phyloP scores from a whole-genome alignment of 805 yeast species.

The Ogataea sp. region DNA sequence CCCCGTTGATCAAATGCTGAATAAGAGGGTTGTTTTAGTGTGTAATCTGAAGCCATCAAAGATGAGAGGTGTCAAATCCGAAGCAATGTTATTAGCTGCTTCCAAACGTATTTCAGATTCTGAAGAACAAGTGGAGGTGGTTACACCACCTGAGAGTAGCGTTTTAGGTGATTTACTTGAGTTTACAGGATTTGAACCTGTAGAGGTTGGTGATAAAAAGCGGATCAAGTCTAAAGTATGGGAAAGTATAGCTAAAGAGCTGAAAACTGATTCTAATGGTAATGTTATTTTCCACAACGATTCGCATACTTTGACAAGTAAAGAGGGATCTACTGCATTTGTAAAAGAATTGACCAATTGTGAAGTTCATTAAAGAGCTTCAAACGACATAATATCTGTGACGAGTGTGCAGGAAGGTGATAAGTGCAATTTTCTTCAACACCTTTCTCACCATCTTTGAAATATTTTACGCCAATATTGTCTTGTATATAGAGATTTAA shows the following conservation, averaged over 20 bases:
- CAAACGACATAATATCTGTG: no score
- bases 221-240: conserved; percentile 28
- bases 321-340: background rate
- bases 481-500: no score
- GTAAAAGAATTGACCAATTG: background rate
- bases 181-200: conserved; percentile 25
- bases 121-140: conserved; percentile 33
- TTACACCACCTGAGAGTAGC: conserved; percentile 34
- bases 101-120: conserved; percentile 7
- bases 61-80: conserved; percentile 53
- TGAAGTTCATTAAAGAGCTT: background rate
- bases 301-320: background rate
- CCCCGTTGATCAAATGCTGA: conserved; percentile 28
- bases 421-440: no score
- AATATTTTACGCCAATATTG: no score
- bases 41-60: conserved; percentile 53
- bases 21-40: conserved; percentile 41
- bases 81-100: conserved; percentile 66
- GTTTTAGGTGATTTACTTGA: conserved; percentile 30
- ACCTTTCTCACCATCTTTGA: no score
- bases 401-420: no score
- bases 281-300: conserved; percentile 20
- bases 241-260: conserved; percentile 21
- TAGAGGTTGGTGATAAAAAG: conserved; percentile 8
- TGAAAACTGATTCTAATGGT: conserved; percentile 24